Base-by-base conservation (phyloP, 208 protist genomes). In the Acanthamoeba castellanii region DNA sequence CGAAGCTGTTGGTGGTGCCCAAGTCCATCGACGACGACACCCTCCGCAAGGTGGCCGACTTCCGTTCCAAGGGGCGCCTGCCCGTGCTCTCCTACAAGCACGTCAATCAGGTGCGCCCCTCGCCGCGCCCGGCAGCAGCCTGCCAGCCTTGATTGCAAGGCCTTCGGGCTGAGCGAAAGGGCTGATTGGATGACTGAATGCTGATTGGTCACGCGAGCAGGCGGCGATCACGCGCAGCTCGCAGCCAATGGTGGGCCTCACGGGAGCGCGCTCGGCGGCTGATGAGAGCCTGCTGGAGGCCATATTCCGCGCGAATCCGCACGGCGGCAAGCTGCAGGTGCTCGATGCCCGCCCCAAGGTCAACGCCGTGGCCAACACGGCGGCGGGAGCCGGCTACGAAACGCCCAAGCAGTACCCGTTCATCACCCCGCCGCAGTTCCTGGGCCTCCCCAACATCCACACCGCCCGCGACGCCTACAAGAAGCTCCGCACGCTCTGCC, bases 321-420 rank as follows among this genome's bases (percentile, higher is more conserved):
- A 22, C 30, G 18, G n/a, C 14, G 27, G n/a, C 37, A 52, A 52
- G 47, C 96, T 98, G 27, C 64, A 95, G 4, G 96, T 98, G 37
- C 94, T 95, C 52, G 98, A 98, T 95, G 98, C 97, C 78, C 96
- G 98, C 1, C 98, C 98, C 20, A 96, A 96, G 55, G 91, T 95
- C n/a, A 96, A 97, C 20, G 98, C 98, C 14, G 87, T 92, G 64
- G 97, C 93, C 61, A 98, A 98, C 94, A 95, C 94, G 55, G 95
- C 92, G 97, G 25, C 97, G 7, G 47, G 47, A 11, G 47, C 97
- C 68, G 98, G 97, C 27, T 98, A 98, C 66, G 98, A 85, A 42
- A 52, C 47, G 47, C 47, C 47, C 47, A 52, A 52, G 47, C 47
- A 52, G 47, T 52, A 52, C 47, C 47, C 47, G 47, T 52, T 52